Conservation (phyloP, 202 grass and related monocot species). For the Panicum hallii region DNA sequence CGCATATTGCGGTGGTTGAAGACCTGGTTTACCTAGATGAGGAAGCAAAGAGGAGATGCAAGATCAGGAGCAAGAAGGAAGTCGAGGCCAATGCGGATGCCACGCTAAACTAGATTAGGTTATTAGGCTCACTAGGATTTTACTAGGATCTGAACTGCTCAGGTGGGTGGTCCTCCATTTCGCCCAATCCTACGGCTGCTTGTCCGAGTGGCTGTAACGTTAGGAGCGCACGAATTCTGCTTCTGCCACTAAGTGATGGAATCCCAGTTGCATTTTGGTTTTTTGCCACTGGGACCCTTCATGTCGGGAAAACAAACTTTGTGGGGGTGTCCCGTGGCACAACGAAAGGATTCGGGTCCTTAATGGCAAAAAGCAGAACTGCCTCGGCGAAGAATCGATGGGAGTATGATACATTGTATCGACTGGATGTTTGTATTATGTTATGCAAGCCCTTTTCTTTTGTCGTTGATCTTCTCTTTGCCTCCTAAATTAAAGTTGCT, state of each 20-base stretch:
- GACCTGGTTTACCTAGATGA: constrained; percentile 73
- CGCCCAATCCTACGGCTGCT: constrained; percentile 7
- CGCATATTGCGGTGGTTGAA: constrained; percentile 63
- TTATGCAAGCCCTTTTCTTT: not conserved
- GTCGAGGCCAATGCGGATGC: constrained; percentile 62
- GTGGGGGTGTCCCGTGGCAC: not conserved
- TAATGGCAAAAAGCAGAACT: constrained; percentile 13
- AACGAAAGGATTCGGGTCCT: not conserved
- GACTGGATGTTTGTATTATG: not conserved
- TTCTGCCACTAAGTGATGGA: not conserved
- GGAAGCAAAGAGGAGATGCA: constrained; percentile 63
- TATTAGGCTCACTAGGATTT: constrained; percentile 28
- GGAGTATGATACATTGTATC: not conserved
- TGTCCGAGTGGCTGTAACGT: constrained; percentile 20
- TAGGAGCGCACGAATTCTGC: not conserved
- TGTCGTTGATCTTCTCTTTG: not conserved
- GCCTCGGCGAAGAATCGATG: not conserved
- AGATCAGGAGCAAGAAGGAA: constrained; percentile 79
- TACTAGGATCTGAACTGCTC: not conserved
- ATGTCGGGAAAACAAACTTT: not conserved
- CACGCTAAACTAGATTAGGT: constrained; percentile 39
- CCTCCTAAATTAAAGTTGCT: not conserved
- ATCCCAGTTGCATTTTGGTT: not conserved
- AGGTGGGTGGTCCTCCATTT: constrained; percentile 10
- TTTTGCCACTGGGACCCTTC: not conserved